Conservation (phyloP, 208 protist species). For the Trichomonas gallinae region DNA sequence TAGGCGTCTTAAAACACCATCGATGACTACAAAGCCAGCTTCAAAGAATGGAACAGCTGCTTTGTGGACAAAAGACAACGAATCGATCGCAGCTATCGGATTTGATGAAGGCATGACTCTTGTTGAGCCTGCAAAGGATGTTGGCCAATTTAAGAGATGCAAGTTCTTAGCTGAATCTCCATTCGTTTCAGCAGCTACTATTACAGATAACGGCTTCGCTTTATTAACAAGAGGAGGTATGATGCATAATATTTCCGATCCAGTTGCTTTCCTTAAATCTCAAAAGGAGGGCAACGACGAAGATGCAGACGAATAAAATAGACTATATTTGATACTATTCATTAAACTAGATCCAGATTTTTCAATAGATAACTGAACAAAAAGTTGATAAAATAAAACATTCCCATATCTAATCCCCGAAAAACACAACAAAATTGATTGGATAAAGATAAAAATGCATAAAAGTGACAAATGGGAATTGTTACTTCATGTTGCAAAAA, state of each 20-base stretch:
- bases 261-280: background rate
- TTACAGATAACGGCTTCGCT: background rate
- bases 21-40: background rate
- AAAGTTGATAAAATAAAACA: too few species aligned
- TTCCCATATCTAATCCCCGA: too few species aligned
- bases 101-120: conserved; percentile 19
- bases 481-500: background rate
- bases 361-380: too few species aligned
- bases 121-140: background rate
- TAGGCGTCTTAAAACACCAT: background rate
- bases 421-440: too few species aligned
- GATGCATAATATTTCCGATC: background rate
- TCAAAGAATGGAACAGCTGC: background rate
- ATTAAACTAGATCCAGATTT: too few species aligned
- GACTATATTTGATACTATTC: background rate
- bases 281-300: background rate
- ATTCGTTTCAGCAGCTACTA: background rate
- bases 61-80: background rate
- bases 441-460: background rate
- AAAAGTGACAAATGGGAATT: background rate
- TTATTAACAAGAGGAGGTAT: background rate
- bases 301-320: background rate
- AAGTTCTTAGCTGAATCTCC: background rate
- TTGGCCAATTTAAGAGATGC: background rate
- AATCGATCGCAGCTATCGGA: background rate